These are phyloP conservation scores for Phytophthora tentaculata DNA, from an alignment of 352 stramenopile species.

Conservation along the genomic window DNA sequence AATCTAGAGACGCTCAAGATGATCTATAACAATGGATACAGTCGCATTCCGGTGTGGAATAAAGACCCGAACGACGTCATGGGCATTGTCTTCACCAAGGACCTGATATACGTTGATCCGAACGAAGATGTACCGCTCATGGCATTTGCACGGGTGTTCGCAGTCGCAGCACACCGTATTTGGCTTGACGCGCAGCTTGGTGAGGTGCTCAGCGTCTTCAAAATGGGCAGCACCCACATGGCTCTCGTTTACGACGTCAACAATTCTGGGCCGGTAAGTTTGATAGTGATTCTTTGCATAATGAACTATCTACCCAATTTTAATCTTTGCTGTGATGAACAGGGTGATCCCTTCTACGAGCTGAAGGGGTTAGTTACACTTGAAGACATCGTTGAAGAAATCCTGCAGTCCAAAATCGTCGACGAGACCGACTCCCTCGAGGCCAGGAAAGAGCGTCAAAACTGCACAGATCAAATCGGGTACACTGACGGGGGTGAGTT, in stretches of 20 bases:
- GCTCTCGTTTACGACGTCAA: constrained; percentile 83
- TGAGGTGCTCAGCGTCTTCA: constrained; percentile 80
- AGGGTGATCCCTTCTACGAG: constrained; percentile 96
- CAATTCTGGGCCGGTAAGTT: constrained; percentile 73
- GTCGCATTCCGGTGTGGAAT: constrained; percentile 95
- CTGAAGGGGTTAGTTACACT: constrained; percentile 97
- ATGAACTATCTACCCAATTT: not conserved
- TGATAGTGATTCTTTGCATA: not conserved
- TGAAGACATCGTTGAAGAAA: constrained; percentile 99
- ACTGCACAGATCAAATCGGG: constrained; percentile 63
- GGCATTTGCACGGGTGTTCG: constrained; percentile 93
- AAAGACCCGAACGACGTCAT: constrained; percentile 97
- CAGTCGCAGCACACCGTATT: constrained; percentile 72
- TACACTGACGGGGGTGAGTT: constrained; percentile 61
- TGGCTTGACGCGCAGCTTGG: constrained; percentile 72
- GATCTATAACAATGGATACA: constrained; percentile 93
- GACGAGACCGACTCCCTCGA: constrained; percentile 93
- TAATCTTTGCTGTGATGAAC: not conserved
- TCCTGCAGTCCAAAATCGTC: constrained; percentile 96
- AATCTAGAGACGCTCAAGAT: constrained; percentile 66
- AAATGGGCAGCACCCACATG: constrained; percentile 76
- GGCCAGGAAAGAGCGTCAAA: constrained; percentile 49
- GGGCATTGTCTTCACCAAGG: constrained; percentile 96
- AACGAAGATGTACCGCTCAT: constrained; percentile 71
- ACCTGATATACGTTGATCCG: constrained; percentile 87